Evolutionary conservation across 345 rosid genomes (phyloP).

Genomic region (Schrenkiella parvula): DNA sequence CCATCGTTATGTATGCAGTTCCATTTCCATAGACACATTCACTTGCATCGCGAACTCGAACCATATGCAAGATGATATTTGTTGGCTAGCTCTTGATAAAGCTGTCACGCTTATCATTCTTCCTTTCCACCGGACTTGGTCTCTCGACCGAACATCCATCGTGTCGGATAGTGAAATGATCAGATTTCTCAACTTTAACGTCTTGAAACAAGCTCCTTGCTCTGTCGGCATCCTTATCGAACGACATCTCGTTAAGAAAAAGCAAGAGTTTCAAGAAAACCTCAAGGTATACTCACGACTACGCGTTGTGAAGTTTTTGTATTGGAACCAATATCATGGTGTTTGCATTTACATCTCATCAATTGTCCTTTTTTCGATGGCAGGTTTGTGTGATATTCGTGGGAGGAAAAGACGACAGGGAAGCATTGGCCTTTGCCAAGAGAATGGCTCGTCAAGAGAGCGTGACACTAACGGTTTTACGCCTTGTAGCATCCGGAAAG

Average conservation of each 20-base stretch:
- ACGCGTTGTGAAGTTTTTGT: neutral
- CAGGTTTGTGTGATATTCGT: slow-evolving; percentile 37
- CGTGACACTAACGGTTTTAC: slow-evolving; percentile 32
- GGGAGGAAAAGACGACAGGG: slow-evolving; percentile 59
- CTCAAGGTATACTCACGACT: slow-evolving; percentile 6
- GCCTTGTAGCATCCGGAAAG: neutral
- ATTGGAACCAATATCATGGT: too few species aligned
- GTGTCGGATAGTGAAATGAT: slow-evolving; percentile 31
- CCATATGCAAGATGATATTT: slow-evolving; percentile 58
- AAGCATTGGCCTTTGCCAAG: slow-evolving; percentile 44
- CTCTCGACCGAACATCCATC: slow-evolving; percentile 29
- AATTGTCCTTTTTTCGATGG: neutral
- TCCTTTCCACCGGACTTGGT: slow-evolving; percentile 64
- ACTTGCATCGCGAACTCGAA: slow-evolving; percentile 31
- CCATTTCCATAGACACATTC: slow-evolving; percentile 32
- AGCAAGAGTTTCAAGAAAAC: neutral
- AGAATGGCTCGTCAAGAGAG: slow-evolving; percentile 36
- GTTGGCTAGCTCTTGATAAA: slow-evolving; percentile 50
- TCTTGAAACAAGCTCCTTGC: slow-evolving; percentile 61
- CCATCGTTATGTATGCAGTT: slow-evolving; percentile 23
- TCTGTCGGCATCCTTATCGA: slow-evolving; percentile 52
- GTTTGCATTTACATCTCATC: too few species aligned
- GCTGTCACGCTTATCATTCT: slow-evolving; percentile 43
- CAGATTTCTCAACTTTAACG: slow-evolving; percentile 36
- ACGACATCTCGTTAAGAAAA: neutral